Conservation (phyloP, 371 early-diverging fungal species). For the Mucor velutinosus region DNA sequence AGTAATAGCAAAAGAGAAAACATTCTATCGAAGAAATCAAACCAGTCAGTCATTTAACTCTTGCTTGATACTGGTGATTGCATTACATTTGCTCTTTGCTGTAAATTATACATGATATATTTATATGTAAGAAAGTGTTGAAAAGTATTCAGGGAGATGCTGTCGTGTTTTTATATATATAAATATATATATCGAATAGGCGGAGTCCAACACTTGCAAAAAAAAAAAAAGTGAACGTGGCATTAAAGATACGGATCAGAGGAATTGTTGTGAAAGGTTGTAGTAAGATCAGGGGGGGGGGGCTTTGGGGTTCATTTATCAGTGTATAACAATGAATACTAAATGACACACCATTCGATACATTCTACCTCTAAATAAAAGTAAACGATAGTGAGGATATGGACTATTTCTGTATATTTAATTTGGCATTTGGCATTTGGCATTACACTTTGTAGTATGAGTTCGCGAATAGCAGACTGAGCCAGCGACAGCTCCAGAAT, state of each 20-base stretch:
- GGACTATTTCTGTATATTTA: no score
- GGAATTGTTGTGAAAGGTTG: background rate
- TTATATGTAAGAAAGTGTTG: background rate
- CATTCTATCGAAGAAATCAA: conserved; percentile 30
- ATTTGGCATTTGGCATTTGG: no score
- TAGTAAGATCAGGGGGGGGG: background rate
- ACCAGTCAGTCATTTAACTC: no score
- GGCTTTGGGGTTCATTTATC: background rate
- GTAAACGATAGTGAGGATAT: no score
- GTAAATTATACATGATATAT: conserved; percentile 7
- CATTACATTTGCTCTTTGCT: conserved; percentile 11
- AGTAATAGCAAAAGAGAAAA: conserved; percentile 71
- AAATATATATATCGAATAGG: background rate
- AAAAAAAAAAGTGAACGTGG: background rate
- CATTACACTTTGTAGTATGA: no score
- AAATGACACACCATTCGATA: no score
- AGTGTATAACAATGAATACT: background rate
- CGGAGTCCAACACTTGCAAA: background rate
- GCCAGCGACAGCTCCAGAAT: no score
- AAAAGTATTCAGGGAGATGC: background rate
- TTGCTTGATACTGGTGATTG: no score
- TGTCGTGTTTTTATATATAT: conserved; percentile 2
- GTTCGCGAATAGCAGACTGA: no score
- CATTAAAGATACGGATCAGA: background rate
- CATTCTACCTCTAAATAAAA: no score